Evolutionary conservation across 129 eudicot species (phyloP), one percentile per base, ranked within the genome.

Genomic region (Chrysanthemum makinoi): DNA sequence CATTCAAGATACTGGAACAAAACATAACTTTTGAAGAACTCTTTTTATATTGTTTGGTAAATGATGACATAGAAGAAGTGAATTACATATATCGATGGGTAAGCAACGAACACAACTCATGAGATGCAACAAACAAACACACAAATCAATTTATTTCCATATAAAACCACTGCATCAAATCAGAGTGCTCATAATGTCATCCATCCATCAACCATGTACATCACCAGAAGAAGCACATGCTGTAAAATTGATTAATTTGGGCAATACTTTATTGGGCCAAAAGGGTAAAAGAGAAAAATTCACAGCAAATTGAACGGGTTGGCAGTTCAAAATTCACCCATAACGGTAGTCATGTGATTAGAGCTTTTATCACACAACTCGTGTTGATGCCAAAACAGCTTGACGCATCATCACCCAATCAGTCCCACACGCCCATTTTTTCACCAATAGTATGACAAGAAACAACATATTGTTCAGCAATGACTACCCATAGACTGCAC

Each of bases 121-220:
- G 62, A 73, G 44, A 7, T 26, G 39, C 50, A 70, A 28, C 59
- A 50, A 44, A 73, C 28, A 72, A 60, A 62, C 69, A 49, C 11
- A 62, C 50, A 73, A 12, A 62, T 73, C 53, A 62, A 54, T 16
- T 16, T 49, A 30, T 63, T 62, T 52, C 63, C 22, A 62, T 28
- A 19, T 13, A 65, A 5, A 17, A 5, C 44, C 7, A 35, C 44
- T 39, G 9, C 44, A 39, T 6, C 44, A 39, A 39, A 39, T 39
- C 9, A 35, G 43, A 39, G 43, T 33, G 43, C 43, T 33, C 43
- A 8, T 33, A 39, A 39, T 39, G 44, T 6, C 44, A 39, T 39
- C 6, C 44, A 39, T 39, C 44, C 9, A 39, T 39, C 9, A 39
- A 39, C 44, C 9, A 39, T 39, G 44, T 39, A 39, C 44, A 39